Base-by-base conservation (phyloP, 352 stramenopile genomes). In the Globisporangium spinosum region DNA sequence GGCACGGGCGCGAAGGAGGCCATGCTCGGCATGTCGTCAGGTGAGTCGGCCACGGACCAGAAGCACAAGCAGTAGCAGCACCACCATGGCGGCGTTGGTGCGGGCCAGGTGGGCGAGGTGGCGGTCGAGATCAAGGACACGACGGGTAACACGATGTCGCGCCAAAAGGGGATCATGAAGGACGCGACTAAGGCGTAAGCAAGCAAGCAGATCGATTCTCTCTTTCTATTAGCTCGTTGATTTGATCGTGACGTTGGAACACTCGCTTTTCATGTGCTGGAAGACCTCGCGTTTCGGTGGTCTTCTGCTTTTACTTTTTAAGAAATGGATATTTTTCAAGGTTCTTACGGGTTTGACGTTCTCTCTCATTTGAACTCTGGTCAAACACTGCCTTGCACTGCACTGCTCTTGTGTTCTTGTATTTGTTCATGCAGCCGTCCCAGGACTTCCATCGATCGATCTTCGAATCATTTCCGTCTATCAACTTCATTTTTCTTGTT, bases 81-180 rank as follows among this genome's bases (percentile, higher is more conserved):
- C 0, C 32, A 47, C 3, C 22, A 23, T 22, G 51, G 23, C 12
- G 51, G 51, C 5, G 12, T 15, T 15, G 35, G 35, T 15, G 12
- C 35, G 2, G 35, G 35, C 3, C 9, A 58, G 4, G 51, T 58
- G 10, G 17, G 22, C 10, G 51, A 80, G 4, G 71, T 53, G 32
- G 68, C 49, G 13, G 64, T 67, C 22, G 65, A 72, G 27, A 29
- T 60, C 15, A 68, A 71, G 60, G 58, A 70, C 32, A 56, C 54
- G 23, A 27, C 55, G 22, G 51, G 38, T 23, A 61, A 74, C 58
- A 71, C 51, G 55, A 56, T 61, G 58, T 74, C 70, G 20, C 72
- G 76, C 67, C 57, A 62, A 0, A 69, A 63, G 49, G 43, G 66
- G 12, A 67, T 71, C 35, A 67, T 74, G 54, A 58, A 78, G 61